A percentile compares a stretch with the other conserved stretches of the same genome.
These are phyloP conservation scores for Coemansia sp. DNA, from an alignment of 192 early-diverging fungal species.

Conservation along the genomic window DNA sequence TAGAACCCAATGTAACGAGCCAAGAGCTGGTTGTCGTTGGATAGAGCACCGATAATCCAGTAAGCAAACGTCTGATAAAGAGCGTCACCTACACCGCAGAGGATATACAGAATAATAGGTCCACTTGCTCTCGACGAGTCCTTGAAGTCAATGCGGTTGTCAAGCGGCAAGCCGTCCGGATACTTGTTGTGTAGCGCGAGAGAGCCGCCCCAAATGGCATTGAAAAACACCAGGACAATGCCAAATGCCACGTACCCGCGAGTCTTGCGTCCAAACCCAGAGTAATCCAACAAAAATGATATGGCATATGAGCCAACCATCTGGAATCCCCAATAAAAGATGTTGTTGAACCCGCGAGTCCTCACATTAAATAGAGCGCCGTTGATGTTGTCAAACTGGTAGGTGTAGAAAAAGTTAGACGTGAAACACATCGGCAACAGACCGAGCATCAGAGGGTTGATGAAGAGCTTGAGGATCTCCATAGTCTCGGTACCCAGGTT, in stretches of 20 bases:
- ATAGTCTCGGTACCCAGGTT: conserved; percentile 59
- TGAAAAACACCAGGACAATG: conserved; percentile 54
- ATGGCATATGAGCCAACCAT: conserved; percentile 71
- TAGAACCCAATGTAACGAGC: conserved; percentile 86
- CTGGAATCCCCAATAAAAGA: conserved; percentile 81
- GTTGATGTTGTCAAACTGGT: conserved; percentile 77
- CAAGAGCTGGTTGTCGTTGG: conserved; percentile 74
- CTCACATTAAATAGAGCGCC: conserved; percentile 72
- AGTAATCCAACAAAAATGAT: conserved; percentile 67
- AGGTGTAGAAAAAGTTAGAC: conserved; percentile 88
- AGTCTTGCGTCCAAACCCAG: conserved; percentile 56
- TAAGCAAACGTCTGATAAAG: conserved; percentile 81
- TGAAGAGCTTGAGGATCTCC: conserved; percentile 74
- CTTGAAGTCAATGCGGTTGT: conserved; percentile 52
- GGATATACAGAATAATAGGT: conserved; percentile 69
- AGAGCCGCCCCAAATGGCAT: conserved; percentile 67
- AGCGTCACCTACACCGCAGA: conserved; percentile 79
- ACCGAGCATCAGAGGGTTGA: conserved; percentile 73
- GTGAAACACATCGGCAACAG: conserved; percentile 76
- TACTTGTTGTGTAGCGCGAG: conserved; percentile 67
- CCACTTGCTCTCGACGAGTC: conserved; percentile 57
- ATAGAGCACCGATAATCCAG: conserved; percentile 86
- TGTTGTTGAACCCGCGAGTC: conserved; percentile 78
- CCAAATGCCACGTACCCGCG: conserved; percentile 68
- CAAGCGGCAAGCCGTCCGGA: conserved; percentile 25